Base-by-base conservation (phyloP, 345 rosid species). In the Citrus medica region DNA sequence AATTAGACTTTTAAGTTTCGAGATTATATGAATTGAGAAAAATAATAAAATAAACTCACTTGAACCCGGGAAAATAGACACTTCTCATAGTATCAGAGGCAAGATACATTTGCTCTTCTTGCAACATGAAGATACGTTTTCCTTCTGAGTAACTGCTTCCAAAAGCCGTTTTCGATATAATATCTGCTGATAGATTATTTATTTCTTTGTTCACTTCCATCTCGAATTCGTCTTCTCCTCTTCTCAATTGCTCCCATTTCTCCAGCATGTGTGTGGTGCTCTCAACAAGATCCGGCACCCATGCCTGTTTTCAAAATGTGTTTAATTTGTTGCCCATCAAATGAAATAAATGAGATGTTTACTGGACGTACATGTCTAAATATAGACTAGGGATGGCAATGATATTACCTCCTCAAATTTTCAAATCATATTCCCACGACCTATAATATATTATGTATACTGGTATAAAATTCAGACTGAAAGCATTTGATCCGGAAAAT, bases 131-230 rank as follows among this genome's bases (percentile, higher is more conserved):
- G 35, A 92, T 88, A 4, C 74, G 85, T 62, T 88, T 88, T 35
- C 98, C 98, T 87, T 91, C 92, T 62, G 89, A 87, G 38, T 78
- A 91, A 65, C 82, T 88, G 85, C 93, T 93, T 22, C 97, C 97
- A 79, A 94, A 93, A 70, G 94, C 93, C 14, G 95, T 91, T 84
- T 88, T 88, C 40, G 97, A 93, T 71, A 94, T 89, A 9, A 91
- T 76, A 61, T 91, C 93, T 25, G 90, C 92, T 19, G 94, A 87
- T 32, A 93, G 89, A 24, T 40, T 81, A 19, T 93, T 91, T 53
- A 93, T 81, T 77, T 91, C 89, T 67, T 77, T 86, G 33, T 82
- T 83, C 65, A 91, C 80, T 30, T 94, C 96, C 80, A 92, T 72
- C 86, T 92, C 97, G 35, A 91, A 62, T 81, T 88, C 89, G 17